A percentile compares a stretch with the other conserved stretches of the same genome.
These are phyloP conservation scores for Nymphaea colorata DNA, from an alignment of 164 flowering plant genomes.

Conservation along the genomic window DNA sequence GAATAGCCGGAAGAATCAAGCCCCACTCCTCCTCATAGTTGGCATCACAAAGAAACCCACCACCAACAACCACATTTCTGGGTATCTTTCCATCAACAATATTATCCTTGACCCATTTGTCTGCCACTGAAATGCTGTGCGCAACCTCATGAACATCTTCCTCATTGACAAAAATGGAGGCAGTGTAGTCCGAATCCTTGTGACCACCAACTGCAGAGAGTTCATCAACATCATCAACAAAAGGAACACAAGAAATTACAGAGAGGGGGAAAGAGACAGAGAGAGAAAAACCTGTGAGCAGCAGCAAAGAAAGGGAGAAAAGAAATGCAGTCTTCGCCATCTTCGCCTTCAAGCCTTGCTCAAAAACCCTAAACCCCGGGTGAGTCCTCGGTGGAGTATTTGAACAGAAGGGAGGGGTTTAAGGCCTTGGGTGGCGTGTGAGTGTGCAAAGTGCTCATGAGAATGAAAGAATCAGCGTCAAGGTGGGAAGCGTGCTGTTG, in stretches of 20 bases:
- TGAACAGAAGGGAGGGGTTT: not conserved
- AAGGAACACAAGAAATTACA: not conserved
- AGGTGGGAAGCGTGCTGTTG: not conserved
- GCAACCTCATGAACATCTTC: slow-evolving; percentile 41
- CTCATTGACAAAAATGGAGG: slow-evolving; percentile 33
- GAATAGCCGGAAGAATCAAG: slow-evolving; percentile 37
- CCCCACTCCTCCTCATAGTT: slow-evolving; percentile 22
- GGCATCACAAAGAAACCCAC: slow-evolving; percentile 29
- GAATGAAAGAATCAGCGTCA: not conserved
- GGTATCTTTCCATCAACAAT: slow-evolving; percentile 42
- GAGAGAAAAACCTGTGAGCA: not conserved
- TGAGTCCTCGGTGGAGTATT: not conserved
- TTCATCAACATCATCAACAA: not conserved
- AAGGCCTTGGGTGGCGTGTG: not conserved
- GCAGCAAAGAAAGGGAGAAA: not conserved
- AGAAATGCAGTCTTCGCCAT: not conserved
- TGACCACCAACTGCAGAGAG: slow-evolving; percentile 1
- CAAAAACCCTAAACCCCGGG: not conserved
- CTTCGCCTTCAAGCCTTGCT: not conserved
- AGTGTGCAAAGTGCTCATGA: no score
- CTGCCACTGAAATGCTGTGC: slow-evolving; percentile 46
- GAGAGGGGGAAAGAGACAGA: not conserved
- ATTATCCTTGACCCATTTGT: slow-evolving; percentile 53
- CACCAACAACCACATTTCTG: slow-evolving; percentile 55
- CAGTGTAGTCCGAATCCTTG: slow-evolving; percentile 8